Percentiles rank a stretch among this genome's conserved stretches.
These are phyloP conservation scores for Lepidopterella palustris DNA, from an alignment of 495 filamentous ascomycete genomes.

Conservation along the genomic window DNA sequence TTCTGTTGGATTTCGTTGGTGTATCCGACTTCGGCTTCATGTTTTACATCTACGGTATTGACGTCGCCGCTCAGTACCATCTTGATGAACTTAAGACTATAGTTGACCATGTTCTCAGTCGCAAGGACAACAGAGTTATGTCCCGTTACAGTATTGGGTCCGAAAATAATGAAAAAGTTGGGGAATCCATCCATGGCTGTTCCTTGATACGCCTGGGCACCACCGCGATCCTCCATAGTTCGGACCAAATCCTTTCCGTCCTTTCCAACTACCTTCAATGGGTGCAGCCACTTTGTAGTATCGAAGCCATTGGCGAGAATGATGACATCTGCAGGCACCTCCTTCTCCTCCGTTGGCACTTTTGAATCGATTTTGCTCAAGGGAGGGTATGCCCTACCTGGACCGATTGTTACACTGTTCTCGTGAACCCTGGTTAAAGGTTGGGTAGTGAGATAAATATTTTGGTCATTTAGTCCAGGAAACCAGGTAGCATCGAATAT, in stretches of 20 bases:
- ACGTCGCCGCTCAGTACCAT: conserved; percentile 44
- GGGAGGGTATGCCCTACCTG: conserved; percentile 43
- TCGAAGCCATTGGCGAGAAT: conserved; percentile 37
- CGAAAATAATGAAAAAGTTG: conserved; percentile 63
- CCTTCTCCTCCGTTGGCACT: conserved; percentile 15
- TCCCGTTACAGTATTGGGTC: conserved; percentile 59
- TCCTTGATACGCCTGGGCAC: conserved; percentile 57
- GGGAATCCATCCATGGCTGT: conserved; percentile 60
- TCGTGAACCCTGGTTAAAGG: conserved; percentile 46
- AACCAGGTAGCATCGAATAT: conserved; percentile 55
- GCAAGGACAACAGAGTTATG: conserved; percentile 57
- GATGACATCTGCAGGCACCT: conserved; percentile 45
- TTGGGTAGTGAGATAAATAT: conserved; percentile 52
- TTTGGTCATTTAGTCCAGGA: conserved; percentile 45
- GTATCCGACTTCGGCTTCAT: conserved; percentile 50
- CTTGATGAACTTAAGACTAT: conserved; percentile 47
- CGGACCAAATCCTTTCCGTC: conserved; percentile 45
- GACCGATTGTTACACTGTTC: conserved; percentile 49
- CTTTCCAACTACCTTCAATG: conserved; percentile 42
- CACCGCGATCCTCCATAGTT: conserved; percentile 48
- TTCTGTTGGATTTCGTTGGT: conserved; percentile 47
- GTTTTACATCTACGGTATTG: conserved; percentile 40
- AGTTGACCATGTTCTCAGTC: conserved; percentile 53
- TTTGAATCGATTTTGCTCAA: not conserved
- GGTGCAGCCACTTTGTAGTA: conserved; percentile 39